These are phyloP conservation scores for Penicillium longicatenatum DNA, from an alignment of 495 filamentous ascomycete species.

Conservation along the genomic window DNA sequence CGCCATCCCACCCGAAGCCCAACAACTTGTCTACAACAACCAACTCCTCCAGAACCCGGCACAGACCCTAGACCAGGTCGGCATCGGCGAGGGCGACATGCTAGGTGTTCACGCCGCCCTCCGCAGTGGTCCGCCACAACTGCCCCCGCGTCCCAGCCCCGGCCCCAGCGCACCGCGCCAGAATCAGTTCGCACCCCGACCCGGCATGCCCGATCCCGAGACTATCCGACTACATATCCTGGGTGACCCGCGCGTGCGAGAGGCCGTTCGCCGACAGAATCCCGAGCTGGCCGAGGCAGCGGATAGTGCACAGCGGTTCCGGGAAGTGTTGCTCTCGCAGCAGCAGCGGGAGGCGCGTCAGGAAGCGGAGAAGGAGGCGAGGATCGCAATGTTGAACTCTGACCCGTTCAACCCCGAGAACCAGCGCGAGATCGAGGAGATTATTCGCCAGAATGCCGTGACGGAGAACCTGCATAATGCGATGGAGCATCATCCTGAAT, in stretches of 20 bases:
- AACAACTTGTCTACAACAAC: slow-evolving; percentile 84
- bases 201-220: slow-evolving; percentile 68
- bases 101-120: slow-evolving; percentile 74
- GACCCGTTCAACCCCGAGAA: slow-evolving; percentile 91
- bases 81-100: slow-evolving; percentile 90
- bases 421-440: slow-evolving; percentile 92
- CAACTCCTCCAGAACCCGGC: slow-evolving; percentile 72
- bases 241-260: slow-evolving; percentile 70
- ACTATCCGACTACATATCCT: slow-evolving; percentile 79
- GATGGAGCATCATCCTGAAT: slow-evolving; percentile 95
- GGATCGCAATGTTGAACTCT: slow-evolving; percentile 78
- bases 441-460: slow-evolving; percentile 90
- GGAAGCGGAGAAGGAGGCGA: slow-evolving; percentile 74
- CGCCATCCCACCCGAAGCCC: slow-evolving; percentile 46
- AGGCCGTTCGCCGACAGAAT: slow-evolving; percentile 65
- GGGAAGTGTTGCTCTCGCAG: slow-evolving; percentile 64
- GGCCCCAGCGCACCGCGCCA: slow-evolving; percentile 32
- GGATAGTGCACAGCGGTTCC: slow-evolving; percentile 77
- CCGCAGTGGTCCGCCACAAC: slow-evolving; percentile 11
- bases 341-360: slow-evolving; percentile 66
- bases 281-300: slow-evolving; percentile 76
- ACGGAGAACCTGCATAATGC: slow-evolving; percentile 94
- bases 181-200: slow-evolving; percentile 30
- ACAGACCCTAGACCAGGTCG: slow-evolving; percentile 78
- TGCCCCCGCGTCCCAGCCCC: slow-evolving; percentile 1